Evolutionary conservation across 1,284 basidiomycete species (phyloP).

Genomic region (Earliella scabrosa): DNA sequence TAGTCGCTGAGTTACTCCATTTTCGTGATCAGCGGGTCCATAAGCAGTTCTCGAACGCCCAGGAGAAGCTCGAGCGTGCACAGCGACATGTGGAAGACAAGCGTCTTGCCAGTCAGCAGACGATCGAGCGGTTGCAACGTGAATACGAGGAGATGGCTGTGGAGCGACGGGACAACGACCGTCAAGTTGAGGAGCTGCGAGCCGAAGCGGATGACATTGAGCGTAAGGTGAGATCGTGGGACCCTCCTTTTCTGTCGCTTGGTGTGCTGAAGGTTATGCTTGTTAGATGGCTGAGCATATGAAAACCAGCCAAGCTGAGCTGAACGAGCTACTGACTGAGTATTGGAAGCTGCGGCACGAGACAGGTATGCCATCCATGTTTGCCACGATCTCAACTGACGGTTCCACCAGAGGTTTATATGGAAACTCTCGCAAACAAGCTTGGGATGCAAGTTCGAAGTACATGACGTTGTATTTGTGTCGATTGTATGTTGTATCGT

Average conservation of each 20-base stretch:
- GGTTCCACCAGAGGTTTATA: constrained; percentile 64
- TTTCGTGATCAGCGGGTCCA: constrained; percentile 60
- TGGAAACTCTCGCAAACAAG: constrained; percentile 78
- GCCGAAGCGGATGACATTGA: constrained; percentile 68
- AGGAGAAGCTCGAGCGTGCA: constrained; percentile 76
- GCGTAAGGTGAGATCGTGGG: constrained; percentile 57
- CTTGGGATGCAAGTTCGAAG: constrained; percentile 44
- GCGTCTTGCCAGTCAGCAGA: constrained; percentile 65
- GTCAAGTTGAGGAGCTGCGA: constrained; percentile 74
- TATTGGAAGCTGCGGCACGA: constrained; percentile 82
- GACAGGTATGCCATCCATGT: constrained; percentile 57
- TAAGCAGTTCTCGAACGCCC: constrained; percentile 76
- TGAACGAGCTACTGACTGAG: constrained; percentile 77
- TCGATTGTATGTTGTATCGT: no score
- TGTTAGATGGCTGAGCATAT: constrained; percentile 75
- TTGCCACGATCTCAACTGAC: constrained; percentile 9
- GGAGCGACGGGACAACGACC: constrained; percentile 76
- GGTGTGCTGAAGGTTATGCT: constrained; percentile 3
- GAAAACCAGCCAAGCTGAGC: constrained; percentile 70
- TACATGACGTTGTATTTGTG: constrained; percentile 14
- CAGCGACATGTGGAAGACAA: constrained; percentile 79
- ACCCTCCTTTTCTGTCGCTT: not conserved
- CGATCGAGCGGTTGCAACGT: constrained; percentile 70
- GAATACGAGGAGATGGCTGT: constrained; percentile 80
- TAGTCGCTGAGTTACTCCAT: constrained; percentile 3